A percentile compares a stretch with the other conserved stretches of the same genome.
Conservation (phyloP, 176 grass and related monocot species). For the Luzula sylvatica region DNA sequence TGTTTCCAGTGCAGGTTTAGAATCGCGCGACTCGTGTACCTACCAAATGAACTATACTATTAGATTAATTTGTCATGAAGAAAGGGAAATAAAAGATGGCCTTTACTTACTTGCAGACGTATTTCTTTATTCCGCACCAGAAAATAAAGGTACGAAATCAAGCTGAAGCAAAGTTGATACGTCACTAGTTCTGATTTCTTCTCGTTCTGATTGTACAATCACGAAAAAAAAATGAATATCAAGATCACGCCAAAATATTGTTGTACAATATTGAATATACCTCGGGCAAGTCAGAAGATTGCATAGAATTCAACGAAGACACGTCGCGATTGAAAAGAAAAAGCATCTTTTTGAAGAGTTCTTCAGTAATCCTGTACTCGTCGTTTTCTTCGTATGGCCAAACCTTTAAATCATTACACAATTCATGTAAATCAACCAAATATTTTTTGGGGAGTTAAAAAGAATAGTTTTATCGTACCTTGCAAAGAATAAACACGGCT, state of each 20-base stretch:
- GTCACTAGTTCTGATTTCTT: conserved; percentile 55
- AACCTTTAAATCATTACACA: conserved; percentile 35
- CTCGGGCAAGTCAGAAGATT: conserved; percentile 63
- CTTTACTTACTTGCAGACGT: conserved; percentile 48
- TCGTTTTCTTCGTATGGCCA: conserved; percentile 95
- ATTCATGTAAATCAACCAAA: conserved; percentile 3
- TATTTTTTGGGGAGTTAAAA: conserved; percentile 21
- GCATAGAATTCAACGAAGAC: conserved; percentile 45
- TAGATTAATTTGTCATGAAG: background rate
- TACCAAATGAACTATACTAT: conserved; percentile 11
- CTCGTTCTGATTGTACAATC: conserved; percentile 33
- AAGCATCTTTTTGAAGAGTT: conserved; percentile 67
- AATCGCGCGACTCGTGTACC: conserved; percentile 23
- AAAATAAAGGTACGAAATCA: conserved; percentile 74
- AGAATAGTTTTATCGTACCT: conserved; percentile 36
- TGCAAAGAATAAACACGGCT: conserved; percentile 82
- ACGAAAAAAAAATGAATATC: conserved; percentile 10
- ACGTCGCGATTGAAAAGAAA: conserved; percentile 52
- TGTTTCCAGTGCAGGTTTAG: conserved; percentile 62
- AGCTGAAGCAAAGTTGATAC: conserved; percentile 68
- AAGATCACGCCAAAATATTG: conserved; percentile 27
- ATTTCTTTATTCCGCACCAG: conserved; percentile 67
- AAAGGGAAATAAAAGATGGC: conserved; percentile 3
- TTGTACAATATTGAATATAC: conserved; percentile 1
- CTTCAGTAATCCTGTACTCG: conserved; percentile 65